A percentile compares a stretch with the other conserved stretches of the same genome.
phyloP scores from a whole-genome alignment of 179 eudicot genomes.

The Drosera spatulata region DNA sequence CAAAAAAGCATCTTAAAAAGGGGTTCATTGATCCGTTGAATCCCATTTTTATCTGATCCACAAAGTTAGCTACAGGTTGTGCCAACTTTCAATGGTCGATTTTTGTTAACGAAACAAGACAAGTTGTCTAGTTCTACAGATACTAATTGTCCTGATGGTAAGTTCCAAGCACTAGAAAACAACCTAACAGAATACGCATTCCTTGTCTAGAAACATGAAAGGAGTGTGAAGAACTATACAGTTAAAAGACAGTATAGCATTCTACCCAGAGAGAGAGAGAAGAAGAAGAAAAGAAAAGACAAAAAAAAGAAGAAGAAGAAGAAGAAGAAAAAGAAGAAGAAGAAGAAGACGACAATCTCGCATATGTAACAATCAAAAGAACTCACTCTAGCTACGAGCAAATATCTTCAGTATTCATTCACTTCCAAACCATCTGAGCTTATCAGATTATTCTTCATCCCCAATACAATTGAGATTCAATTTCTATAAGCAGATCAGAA shows the following conservation, averaged over 20 bases:
- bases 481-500: too few relatives aligned
- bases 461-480: too few relatives aligned
- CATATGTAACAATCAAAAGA: not conserved
- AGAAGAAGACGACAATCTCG: not conserved
- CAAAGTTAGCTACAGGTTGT: too few relatives aligned
- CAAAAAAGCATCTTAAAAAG: slow-evolving; percentile 4
- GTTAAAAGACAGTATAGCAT: not conserved
- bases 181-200: too few relatives aligned
- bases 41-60: too few relatives aligned
- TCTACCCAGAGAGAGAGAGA: not conserved
- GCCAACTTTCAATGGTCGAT: too few relatives aligned
- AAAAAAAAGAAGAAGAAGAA: not conserved
- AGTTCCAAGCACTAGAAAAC: too few relatives aligned
- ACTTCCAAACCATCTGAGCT: not conserved
- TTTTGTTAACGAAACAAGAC: too few relatives aligned
- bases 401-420: not conserved
- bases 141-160: too few relatives aligned
- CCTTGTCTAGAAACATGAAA: too few relatives aligned
- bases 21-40: not conserved
- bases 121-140: too few relatives aligned
- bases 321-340: not conserved
- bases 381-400: not conserved
- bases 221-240: too few relatives aligned
- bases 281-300: not conserved
- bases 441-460: not conserved